phyloP scores from a whole-genome alignment of 139 green algal genomes.

The Monoraphidium neglectum region DNA sequence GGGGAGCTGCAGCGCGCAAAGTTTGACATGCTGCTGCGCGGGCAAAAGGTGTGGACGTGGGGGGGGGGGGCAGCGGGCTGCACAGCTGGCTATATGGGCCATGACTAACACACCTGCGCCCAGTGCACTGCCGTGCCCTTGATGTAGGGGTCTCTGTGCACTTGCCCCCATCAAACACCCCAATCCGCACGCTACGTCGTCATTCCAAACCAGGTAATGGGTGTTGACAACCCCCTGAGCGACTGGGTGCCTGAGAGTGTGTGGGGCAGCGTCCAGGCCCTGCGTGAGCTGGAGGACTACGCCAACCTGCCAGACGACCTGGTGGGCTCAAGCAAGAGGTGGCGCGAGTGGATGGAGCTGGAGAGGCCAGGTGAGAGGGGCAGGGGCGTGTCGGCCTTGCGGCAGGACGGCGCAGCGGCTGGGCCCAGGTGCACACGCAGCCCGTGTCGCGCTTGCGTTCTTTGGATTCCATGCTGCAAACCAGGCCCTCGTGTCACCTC shows the following conservation, averaged over 20 bases:
- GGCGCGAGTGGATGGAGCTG: constrained; percentile 91
- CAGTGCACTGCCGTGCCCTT: no score
- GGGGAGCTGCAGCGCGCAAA: constrained; percentile 74
- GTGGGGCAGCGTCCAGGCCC: constrained; percentile 59
- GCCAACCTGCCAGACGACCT: constrained; percentile 82
- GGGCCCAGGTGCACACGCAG: no score
- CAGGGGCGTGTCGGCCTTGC: no score
- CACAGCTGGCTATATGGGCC: not conserved
- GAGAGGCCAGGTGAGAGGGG: constrained; percentile 56
- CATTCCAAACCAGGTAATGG: constrained; percentile 40
- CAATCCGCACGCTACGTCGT: not conserved
- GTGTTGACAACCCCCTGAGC: constrained; percentile 72
- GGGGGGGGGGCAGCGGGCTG: not conserved
- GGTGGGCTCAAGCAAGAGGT: constrained; percentile 80
- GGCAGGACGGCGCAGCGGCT: no score
- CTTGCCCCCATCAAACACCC: no score
- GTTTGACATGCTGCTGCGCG: constrained; percentile 85
- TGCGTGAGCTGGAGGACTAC: constrained; percentile 87
- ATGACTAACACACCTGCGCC: no score
- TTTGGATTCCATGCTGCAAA: no score
- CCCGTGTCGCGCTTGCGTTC: no score
- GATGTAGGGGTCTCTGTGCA: no score
- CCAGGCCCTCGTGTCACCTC: no score
- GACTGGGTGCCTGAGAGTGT: constrained; percentile 82
- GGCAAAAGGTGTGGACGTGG: constrained; percentile 42